phyloP scores from a whole-genome alignment of 179 eudicot species.

The Pouteria campechiana region DNA sequence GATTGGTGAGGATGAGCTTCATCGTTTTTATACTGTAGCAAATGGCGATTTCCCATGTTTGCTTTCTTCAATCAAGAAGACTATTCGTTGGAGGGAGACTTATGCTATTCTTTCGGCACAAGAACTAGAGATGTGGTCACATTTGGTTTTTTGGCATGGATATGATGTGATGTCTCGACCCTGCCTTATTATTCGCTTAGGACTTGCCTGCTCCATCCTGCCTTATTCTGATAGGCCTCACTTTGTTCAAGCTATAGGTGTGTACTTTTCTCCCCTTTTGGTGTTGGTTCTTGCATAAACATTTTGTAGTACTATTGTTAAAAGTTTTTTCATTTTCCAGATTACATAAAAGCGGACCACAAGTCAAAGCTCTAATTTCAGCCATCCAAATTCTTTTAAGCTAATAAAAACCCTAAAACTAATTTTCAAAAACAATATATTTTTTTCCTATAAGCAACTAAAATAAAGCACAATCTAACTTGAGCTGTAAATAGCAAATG shows the following conservation, averaged over 20 bases:
- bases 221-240: conserved; percentile 61
- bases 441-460: too few species aligned
- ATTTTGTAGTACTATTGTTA: too few species aligned
- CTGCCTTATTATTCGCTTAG: conserved; percentile 74
- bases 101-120: conserved; percentile 50
- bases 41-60: conserved; percentile 60
- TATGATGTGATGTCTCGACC: conserved; percentile 54
- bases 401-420: too few species aligned
- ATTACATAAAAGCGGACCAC: too few species aligned
- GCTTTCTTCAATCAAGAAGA: conserved; percentile 65
- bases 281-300: too few species aligned
- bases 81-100: conserved; percentile 81
- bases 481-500: too few species aligned
- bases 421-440: too few species aligned
- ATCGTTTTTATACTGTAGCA: conserved; percentile 60
- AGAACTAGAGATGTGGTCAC: conserved; percentile 79
- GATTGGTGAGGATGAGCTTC: conserved; percentile 61
- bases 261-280: conserved; percentile 11
- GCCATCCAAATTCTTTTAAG: too few species aligned
- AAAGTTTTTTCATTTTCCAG: too few species aligned
- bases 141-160: conserved; percentile 90
- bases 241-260: conserved; percentile 83
- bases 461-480: too few species aligned
- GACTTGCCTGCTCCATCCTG: conserved; percentile 55
- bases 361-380: too few species aligned